Evolutionary conservation across 2,329 filamentous ascomycete genomes (phyloP), one percentile per base, ranked within the genome.

Genomic region (Plectosphaerella sp.): DNA sequence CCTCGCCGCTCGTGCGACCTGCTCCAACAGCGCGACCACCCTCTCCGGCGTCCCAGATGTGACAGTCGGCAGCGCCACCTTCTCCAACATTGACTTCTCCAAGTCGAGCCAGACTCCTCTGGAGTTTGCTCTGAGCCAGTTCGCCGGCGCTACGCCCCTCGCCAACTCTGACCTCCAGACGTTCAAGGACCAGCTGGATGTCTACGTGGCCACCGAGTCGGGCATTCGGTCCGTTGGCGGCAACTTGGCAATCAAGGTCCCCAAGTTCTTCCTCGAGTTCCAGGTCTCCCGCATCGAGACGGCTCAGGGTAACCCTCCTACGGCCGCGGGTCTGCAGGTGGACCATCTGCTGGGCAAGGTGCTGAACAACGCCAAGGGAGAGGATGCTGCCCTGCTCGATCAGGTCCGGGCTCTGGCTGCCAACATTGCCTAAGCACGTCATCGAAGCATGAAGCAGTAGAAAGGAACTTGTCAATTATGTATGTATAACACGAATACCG

Each of bases 231-330:
- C 75, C 20, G 74, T 75, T 5, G 76, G 72, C 9, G 81, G 81
- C 3, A 72, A 61, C 50, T 66, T 84, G n/a, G 76, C 72, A 1
- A 78, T 84, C 66, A 84, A 84, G 66, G 77, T 79, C 6, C 82
- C 82, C 55, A 84, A 84, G 65, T 85, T 85, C 74, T 84, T 84
- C 63, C 63, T 84, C 41, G 67, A 75, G 53, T 79, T 83, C 64
- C 82, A 85, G 65, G 73, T 84, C 35, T 74, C 76, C 39, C 70
- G 81, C 22, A 83, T 84, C 57, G 72, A 80, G 66, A 81, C 80
- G 0, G 82, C 82, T 0, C 78, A 83, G 67, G 81, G 82, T 0
- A 77, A 75, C 49, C 64, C 74, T 41, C 80, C 79, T 2, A 68
- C 71, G 0, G 75, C 68, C 15, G 65, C 80, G 0, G 78, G 74